Conservation (phyloP, 768 basidiomycete genomes). For the Rhizopogon rudus region DNA sequence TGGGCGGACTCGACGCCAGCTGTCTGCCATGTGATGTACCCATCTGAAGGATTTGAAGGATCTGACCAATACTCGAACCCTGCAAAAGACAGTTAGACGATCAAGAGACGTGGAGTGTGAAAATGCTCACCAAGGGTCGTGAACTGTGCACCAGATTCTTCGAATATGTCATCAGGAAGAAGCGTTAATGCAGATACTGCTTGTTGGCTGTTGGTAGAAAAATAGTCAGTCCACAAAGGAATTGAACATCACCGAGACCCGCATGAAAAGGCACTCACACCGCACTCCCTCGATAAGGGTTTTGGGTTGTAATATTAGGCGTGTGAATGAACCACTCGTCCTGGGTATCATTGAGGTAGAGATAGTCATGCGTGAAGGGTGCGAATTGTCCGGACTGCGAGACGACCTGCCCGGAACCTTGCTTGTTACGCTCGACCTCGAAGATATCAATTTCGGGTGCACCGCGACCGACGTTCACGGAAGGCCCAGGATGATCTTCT, state of each 20-base stretch:
- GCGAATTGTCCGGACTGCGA: conserved; percentile 79
- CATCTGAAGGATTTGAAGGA: conserved; percentile 45
- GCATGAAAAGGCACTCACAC: conserved; percentile 26
- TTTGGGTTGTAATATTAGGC: conserved; percentile 27
- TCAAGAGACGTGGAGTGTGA: not conserved
- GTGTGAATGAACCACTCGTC: conserved; percentile 32
- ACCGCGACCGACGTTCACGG: conserved; percentile 48
- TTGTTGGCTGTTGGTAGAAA: conserved; percentile 32
- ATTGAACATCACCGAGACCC: not conserved
- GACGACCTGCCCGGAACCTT: conserved; percentile 43
- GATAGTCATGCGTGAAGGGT: conserved; percentile 45
- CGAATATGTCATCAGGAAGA: conserved; percentile 42
- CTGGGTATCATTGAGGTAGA: conserved; percentile 30
- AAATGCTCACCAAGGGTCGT: conserved; percentile 40
- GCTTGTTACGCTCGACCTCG: conserved; percentile 68
- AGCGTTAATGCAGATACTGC: conserved; percentile 41
- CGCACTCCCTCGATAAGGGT: conserved; percentile 45
- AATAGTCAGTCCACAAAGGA: not conserved
- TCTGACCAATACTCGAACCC: conserved; percentile 78
- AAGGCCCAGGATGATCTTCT: conserved; percentile 76
- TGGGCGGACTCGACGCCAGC: conserved; percentile 44
- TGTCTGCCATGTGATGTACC: conserved; percentile 74
- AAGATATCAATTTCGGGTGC: conserved; percentile 83
- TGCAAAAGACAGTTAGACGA: conserved; percentile 10
- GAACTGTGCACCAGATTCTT: conserved; percentile 49